Base-by-base conservation (phyloP, 352 stramenopile genomes). In the Globisporangium takayamanum region DNA sequence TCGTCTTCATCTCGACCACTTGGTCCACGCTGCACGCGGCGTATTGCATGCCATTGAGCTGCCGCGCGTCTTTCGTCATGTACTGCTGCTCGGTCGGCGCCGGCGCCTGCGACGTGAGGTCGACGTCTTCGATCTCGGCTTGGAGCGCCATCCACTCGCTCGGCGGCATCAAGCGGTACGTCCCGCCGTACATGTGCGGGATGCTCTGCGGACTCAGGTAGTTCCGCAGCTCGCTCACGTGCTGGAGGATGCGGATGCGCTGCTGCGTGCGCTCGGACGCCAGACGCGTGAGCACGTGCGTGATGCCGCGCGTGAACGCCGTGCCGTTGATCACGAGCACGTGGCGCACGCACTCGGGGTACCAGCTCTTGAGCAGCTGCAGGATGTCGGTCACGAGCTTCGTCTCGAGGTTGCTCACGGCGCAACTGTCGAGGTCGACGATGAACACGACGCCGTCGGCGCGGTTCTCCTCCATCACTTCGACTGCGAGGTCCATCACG, bases 21-120 rank as follows among this genome's bases (percentile, higher is more conserved):
- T 85, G 55, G 49, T 79, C 73, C 14, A 88, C 78, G 37, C 74
- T 87, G 44, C 82, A 87, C 25, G 74, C 72, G 3, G 82, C 82
- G 59, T 92, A 92, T 56, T 92, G 80, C 82, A 92, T 92, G 52
- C 82, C 82, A 46, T 90, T 90, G 28, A 92, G 68, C 60, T 70
- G 63, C 11, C 70, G 64, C 18, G 73, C 74, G 60, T 87, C 73
- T 50, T 72, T 73, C 47, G 72, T 88, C 58, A 85, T 76, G 42
- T 72, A 86, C 49, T 72, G 60, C 51, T 78, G 59, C 47, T 87
- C 77, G 22, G 78, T 60, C 30, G 73, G 59, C 1, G 42, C 63
- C 0, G 67, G 63, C 3, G 66, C 63, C 25, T 69, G 44, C 6
- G 72, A 76, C 33, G 74, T 62, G 16, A 92, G 54, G 50, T 88